phyloP scores from a whole-genome alignment of 1,284 basidiomycete genomes.

The Coriolopsis trogii region DNA sequence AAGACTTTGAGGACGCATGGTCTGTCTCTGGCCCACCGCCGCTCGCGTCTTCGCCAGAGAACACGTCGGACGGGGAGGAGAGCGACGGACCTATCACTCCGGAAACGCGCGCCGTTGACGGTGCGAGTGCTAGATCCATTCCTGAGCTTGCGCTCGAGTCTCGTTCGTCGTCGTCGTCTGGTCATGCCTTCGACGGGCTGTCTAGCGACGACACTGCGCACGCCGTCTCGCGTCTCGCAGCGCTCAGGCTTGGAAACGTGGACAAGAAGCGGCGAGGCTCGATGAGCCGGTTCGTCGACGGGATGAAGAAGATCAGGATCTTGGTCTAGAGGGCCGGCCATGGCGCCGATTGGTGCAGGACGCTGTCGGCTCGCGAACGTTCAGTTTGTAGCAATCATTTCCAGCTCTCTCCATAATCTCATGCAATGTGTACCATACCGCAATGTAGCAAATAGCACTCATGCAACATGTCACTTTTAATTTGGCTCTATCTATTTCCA shows the following conservation, averaged over 20 bases:
- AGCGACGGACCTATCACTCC: slow-evolving; percentile 28
- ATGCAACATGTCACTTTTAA: no score
- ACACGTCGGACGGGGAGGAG: slow-evolving; percentile 6
- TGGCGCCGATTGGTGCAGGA: slow-evolving; percentile 12
- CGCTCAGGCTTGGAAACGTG: slow-evolving; percentile 1
- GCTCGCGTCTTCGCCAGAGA: slow-evolving; percentile 4
- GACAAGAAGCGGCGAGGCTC: slow-evolving; percentile 12
- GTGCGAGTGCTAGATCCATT: slow-evolving; percentile 5
- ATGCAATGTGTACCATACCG: background rate
- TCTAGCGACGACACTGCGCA: slow-evolving; percentile 4
- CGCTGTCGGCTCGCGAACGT: slow-evolving; percentile 7
- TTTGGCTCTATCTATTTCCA: no score
- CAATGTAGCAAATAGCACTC: slow-evolving; percentile 1
- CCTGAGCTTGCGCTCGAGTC: slow-evolving; percentile 23
- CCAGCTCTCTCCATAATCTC: background rate
- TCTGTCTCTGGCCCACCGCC: slow-evolving; percentile 5
- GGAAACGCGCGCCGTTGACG: slow-evolving; percentile 13
- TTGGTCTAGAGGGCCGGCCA: slow-evolving; percentile 2
- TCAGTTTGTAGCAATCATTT: background rate
- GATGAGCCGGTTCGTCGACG: slow-evolving; percentile 17
- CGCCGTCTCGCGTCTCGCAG: slow-evolving; percentile 1
- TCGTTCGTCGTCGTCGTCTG: background rate
- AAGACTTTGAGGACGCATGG: slow-evolving; percentile 9
- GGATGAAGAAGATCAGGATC: slow-evolving; percentile 18
- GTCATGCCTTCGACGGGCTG: background rate